Conservation (phyloP, 225 moss, liverwort and hornwort genomes). For the Neckera pumila region DNA sequence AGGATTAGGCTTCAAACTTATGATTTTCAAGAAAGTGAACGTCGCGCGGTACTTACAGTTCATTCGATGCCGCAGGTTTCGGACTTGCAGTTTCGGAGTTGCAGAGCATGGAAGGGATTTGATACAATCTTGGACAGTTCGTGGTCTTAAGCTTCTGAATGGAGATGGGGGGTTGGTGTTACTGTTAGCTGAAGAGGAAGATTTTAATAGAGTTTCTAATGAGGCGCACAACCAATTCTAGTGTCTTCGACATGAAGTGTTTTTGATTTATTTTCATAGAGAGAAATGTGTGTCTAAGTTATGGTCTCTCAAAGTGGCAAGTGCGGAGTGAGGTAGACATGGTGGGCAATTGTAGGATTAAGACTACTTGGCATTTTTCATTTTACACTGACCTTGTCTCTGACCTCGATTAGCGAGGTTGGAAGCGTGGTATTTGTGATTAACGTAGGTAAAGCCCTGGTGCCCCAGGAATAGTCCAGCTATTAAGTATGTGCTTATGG, state of each 20-base stretch:
- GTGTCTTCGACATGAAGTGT: slow-evolving; percentile 6
- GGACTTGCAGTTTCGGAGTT: background rate
- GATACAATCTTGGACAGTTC: background rate
- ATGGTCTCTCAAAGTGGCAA: slow-evolving; percentile 1
- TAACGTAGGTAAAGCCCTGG: background rate
- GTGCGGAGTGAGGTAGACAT: slow-evolving; percentile 8
- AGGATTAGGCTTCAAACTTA: background rate
- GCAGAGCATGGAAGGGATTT: slow-evolving; percentile 34
- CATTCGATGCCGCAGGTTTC: slow-evolving; percentile 5
- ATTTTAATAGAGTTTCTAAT: slow-evolving; percentile 30
- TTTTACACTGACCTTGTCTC: slow-evolving; percentile 13
- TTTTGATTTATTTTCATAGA: slow-evolving; percentile 9
- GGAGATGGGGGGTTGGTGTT: slow-evolving; percentile 74
- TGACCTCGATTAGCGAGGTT: background rate
- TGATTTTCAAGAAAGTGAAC: background rate
- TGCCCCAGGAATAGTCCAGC: slow-evolving; percentile 1
- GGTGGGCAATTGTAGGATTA: slow-evolving; percentile 1
- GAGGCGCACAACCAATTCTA: slow-evolving; percentile 19
- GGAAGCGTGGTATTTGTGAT: slow-evolving; percentile 1
- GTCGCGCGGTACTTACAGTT: background rate
- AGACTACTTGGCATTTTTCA: slow-evolving; percentile 10
- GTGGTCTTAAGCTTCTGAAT: background rate
- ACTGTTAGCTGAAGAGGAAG: slow-evolving; percentile 40
- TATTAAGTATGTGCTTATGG: slow-evolving; percentile 14
- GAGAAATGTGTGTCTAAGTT: background rate